Conservation (phyloP, 257 asterid species). For the Solanum chaucha region DNA sequence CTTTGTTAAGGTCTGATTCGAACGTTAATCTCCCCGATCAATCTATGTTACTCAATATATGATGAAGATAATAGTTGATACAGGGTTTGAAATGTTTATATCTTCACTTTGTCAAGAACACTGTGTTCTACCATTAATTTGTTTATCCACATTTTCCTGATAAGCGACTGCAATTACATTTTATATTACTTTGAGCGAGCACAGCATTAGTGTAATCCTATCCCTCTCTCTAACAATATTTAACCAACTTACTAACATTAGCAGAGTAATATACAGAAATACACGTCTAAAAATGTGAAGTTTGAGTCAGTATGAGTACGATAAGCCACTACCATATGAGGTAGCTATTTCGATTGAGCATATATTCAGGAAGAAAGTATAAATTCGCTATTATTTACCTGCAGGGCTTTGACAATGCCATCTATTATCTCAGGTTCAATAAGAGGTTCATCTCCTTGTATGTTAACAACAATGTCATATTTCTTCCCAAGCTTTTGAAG, state of each 20-base stretch:
- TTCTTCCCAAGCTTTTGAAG: constrained; percentile 54
- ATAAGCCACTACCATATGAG: background rate
- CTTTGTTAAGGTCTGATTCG: background rate
- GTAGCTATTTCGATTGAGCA: background rate
- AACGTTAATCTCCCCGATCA: background rate
- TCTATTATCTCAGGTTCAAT: constrained; percentile 86
- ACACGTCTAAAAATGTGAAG: no score
- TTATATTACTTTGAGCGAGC: background rate
- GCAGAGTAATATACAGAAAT: background rate
- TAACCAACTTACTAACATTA: background rate
- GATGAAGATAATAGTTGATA: background rate
- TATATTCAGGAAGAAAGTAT: background rate
- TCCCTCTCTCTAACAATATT: background rate
- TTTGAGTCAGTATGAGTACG: no score
- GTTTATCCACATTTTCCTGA: background rate
- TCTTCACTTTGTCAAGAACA: background rate
- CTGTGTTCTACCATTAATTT: background rate
- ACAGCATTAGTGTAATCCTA: background rate
- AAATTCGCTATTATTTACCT: constrained; percentile 26
- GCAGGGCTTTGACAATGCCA: constrained; percentile 71
- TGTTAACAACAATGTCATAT: constrained; percentile 77
- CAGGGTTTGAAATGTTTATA: background rate
- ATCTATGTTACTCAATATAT: background rate
- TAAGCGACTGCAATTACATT: background rate
- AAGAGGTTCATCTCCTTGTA: constrained; percentile 97